phyloP scores from a whole-genome alignment of 2,329 filamentous ascomycete genomes.

The Knoxdaviesia proteae region DNA sequence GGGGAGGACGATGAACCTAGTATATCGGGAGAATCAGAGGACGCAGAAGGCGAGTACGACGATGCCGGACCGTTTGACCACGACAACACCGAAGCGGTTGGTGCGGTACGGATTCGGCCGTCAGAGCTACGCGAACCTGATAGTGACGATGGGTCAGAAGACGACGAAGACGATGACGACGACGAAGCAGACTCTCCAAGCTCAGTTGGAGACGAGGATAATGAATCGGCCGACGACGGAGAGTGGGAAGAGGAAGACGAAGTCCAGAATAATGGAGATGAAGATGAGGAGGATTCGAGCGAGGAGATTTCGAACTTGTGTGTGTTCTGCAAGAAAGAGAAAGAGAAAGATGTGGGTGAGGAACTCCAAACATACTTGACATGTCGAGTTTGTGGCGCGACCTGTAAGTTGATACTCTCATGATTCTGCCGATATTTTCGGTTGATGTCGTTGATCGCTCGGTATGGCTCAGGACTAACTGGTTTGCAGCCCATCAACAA shows the following conservation, averaged over 20 bases:
- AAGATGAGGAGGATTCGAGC: slow-evolving; percentile 36
- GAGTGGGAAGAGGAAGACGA: slow-evolving; percentile 38
- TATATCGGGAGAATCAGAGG: slow-evolving; percentile 2
- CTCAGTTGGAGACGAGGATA: slow-evolving; percentile 16
- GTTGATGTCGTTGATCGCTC: slow-evolving; percentile 1
- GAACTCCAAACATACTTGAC: slow-evolving; percentile 63
- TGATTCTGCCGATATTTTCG: slow-evolving; percentile 8
- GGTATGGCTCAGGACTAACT: slow-evolving; percentile 15
- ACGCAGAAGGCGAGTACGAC: slow-evolving; percentile 10
- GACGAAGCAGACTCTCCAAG: slow-evolving; percentile 13
- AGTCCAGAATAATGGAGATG: slow-evolving; percentile 30
- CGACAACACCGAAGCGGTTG: slow-evolving; percentile 2
- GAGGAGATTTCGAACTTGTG: slow-evolving; percentile 22
- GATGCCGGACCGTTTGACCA: neutral
- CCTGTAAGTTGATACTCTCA: slow-evolving; percentile 35
- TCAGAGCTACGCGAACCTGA: neutral
- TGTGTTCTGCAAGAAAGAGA: slow-evolving; percentile 66
- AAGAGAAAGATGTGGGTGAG: slow-evolving; percentile 63
- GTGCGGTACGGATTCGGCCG: neutral
- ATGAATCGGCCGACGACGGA: slow-evolving; percentile 32
- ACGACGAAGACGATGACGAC: slow-evolving; percentile 17
- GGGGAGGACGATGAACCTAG: slow-evolving; percentile 3
- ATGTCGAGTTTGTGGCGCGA: slow-evolving; percentile 61
- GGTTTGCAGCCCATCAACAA: slow-evolving; percentile 61
- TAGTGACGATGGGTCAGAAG: slow-evolving; percentile 15